Evolutionary conservation across 176 grass and related monocot genomes (phyloP).

Genomic region (Zoysia japonica): DNA sequence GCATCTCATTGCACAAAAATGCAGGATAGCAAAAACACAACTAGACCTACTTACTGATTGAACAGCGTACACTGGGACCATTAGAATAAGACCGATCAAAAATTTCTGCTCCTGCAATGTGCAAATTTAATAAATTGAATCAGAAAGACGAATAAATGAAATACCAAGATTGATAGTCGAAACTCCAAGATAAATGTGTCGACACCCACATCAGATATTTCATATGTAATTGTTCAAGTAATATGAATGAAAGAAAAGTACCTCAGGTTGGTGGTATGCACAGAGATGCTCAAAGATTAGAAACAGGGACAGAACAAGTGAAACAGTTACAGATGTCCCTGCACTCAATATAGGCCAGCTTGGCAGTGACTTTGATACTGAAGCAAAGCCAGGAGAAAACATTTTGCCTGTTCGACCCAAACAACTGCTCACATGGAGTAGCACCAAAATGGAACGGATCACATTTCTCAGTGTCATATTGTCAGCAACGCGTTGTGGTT

Average conservation of each 20-base stretch:
- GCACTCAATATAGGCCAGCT: slow-evolving; percentile 90
- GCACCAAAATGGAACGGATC: slow-evolving; percentile 57
- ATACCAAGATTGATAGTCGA: neutral
- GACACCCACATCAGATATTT: slow-evolving; percentile 8
- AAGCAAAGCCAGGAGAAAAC: slow-evolving; percentile 55
- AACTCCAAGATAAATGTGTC: neutral
- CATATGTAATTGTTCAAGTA: slow-evolving; percentile 25
- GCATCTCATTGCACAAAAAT: slow-evolving; percentile 14
- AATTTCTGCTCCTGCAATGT: slow-evolving; percentile 94
- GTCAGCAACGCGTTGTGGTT: slow-evolving; percentile 12
- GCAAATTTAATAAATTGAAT: slow-evolving; percentile 30
- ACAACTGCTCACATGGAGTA: slow-evolving; percentile 61
- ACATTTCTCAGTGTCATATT: slow-evolving; percentile 63
- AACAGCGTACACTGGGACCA: slow-evolving; percentile 97
- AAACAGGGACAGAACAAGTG: slow-evolving; percentile 76
- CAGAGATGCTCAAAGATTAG: slow-evolving; percentile 87
- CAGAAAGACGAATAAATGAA: slow-evolving; percentile 9
- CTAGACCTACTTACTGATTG: slow-evolving; percentile 74
- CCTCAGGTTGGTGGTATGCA: slow-evolving; percentile 94
- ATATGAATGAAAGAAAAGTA: slow-evolving; percentile 42
- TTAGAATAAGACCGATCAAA: slow-evolving; percentile 94
- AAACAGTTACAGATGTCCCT: slow-evolving; percentile 62
- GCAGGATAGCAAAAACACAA: slow-evolving; percentile 13
- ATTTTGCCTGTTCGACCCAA: slow-evolving; percentile 63
- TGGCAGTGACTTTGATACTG: slow-evolving; percentile 53